Conservation (phyloP, 2,329 filamentous ascomycete genomes). For the Venturiaceae sp. region DNA sequence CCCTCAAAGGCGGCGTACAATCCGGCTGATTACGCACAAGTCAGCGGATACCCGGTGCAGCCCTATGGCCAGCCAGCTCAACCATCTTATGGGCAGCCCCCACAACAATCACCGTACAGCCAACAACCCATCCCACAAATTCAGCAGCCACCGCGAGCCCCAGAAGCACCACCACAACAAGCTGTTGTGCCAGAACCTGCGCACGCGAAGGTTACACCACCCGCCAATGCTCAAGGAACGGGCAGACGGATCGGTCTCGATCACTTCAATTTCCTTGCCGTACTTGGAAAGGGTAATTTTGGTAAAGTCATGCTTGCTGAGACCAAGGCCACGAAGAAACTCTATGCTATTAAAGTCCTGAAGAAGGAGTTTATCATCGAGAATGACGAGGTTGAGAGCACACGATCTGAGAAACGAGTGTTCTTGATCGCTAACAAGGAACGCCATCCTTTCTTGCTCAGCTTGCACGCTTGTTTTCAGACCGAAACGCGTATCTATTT, state of each 20-base stretch:
- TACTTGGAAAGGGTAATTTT: constrained; percentile 97
- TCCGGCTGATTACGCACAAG: constrained; percentile 60
- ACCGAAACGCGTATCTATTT: constrained; percentile 98
- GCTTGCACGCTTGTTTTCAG: constrained; percentile 95
- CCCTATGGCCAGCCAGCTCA: constrained; percentile 5
- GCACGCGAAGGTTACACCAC: constrained; percentile 42
- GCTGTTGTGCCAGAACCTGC: constrained; percentile 35
- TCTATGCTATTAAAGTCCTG: constrained; percentile 97
- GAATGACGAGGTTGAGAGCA: constrained; percentile 98
- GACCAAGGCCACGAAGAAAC: constrained; percentile 80
- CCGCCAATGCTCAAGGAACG: constrained; percentile 58
- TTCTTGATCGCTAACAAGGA: constrained; percentile 97
- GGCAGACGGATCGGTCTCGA: constrained; percentile 86
- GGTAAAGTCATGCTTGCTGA: constrained; percentile 99
- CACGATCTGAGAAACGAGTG: constrained; percentile 92
- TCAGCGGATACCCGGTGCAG: constrained; percentile 12
- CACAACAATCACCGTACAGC: constrained; percentile 1
- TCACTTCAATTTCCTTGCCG: constrained; percentile 98
- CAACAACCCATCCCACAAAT: constrained; percentile 27
- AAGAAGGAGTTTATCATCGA: constrained; percentile 99
- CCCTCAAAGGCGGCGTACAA: constrained; percentile 50
- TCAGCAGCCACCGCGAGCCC: constrained; percentile 38
- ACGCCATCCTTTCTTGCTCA: constrained; percentile 89
- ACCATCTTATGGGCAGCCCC: background rate
- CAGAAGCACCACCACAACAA: constrained; percentile 25